Evolutionary conservation across 495 filamentous ascomycete species (phyloP), one percentile per base, ranked within the genome.

Genomic region (Penicillium lividum): DNA sequence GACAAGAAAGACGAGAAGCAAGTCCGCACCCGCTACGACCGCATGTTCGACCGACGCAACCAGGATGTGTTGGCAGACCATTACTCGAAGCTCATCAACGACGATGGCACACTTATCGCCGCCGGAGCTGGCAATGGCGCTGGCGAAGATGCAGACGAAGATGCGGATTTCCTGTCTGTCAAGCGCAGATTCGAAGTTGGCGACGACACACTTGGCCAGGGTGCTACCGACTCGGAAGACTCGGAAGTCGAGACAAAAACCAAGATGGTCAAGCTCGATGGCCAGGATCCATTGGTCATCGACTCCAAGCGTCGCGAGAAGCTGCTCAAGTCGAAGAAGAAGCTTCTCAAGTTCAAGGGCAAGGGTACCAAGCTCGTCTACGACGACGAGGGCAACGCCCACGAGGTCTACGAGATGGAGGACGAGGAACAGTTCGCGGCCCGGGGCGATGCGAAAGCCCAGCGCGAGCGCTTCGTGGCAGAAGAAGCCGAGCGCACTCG

Each of bases 31-130:
- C 97, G 94, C 72, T 93, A 93, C 68, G 90, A 98, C 67, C 90
- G 92, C 57, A 97, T 97, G 92, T 95, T 97, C 64, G 93, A 97
- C 76, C 80, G 94, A 59, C 87, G 86, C 57, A 97, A 98, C 73
- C 92, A 97, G 62, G 91, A 95, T 60, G 86, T 99, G n/a, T 76
- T 99, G 59, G 89, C 94, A 42, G 86, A 86, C 40, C 95, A 97
- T 73, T 98, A 97, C 74, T 84, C 84, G 42, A 96, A 91, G 61
- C 82, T 98, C 53, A 82, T 97, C 62, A 85, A 82, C 54, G 85
- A 89, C 45, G 86, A 86, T 50, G 82, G 78, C 16, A 78, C 75
- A 1, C 63, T 77, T 58, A 68, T 75, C 28, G 77, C 66, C 8
- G 50, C 66, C 13, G 62, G 75, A n/a, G 69, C 60, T 13, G 66